These are phyloP conservation scores for Coccinonectria pachysandricola DNA, from an alignment of 2,329 filamentous ascomycete species.

Conservation along the genomic window DNA sequence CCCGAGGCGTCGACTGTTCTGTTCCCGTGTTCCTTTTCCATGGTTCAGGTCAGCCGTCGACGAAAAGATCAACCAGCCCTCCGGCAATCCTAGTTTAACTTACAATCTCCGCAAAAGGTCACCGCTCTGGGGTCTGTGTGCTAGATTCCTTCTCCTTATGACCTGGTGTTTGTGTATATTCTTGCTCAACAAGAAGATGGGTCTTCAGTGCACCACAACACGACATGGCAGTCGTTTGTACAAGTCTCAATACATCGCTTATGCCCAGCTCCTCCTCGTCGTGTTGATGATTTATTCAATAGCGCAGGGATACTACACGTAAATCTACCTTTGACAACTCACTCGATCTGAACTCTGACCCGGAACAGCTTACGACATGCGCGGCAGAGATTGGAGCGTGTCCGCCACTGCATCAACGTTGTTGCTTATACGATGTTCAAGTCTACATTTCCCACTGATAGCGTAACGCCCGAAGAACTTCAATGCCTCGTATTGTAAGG, in stretches of 20 bases:
- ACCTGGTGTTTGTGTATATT: conserved; percentile 6
- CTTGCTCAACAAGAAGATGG: conserved; percentile 4
- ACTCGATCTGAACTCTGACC: conserved; percentile 1
- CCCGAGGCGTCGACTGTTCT: no score
- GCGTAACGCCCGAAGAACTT: no score
- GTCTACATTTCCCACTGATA: conserved; percentile 3
- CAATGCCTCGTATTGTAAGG: no score
- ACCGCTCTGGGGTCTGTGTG: conserved; percentile 1
- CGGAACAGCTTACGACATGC: conserved; percentile 7
- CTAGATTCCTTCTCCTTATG: conserved; percentile 5
- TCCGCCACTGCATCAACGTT: conserved; percentile 9
- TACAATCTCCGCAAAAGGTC: conserved; percentile 5
- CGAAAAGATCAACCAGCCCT: conserved; percentile 11
- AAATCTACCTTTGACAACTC: neutral
- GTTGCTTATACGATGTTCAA: conserved; percentile 16
- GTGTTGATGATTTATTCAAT: no score
- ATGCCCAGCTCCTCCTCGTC: conserved; percentile 5
- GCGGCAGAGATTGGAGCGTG: conserved; percentile 14
- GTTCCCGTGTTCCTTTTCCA: no score
- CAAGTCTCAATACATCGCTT: no score
- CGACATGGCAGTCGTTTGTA: neutral
- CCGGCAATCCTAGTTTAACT: conserved; percentile 6
- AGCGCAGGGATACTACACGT: conserved; percentile 15
- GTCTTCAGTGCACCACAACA: conserved; percentile 2
- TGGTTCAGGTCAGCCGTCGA: conserved; percentile 13